phyloP scores from a whole-genome alignment of 805 yeast species.

The Lipomyces mesembrius region DNA sequence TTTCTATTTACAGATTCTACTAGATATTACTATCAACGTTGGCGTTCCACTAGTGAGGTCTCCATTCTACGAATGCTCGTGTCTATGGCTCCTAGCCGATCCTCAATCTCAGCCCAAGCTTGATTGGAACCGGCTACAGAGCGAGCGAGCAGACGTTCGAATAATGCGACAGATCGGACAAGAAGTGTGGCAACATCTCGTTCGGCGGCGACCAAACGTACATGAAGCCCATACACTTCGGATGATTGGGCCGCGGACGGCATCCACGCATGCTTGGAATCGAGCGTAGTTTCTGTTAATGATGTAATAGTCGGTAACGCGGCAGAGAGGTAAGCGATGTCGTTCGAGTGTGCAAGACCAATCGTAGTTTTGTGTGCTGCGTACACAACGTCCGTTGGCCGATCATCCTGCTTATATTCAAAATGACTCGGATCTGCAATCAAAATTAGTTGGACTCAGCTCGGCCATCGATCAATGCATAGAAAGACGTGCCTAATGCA shows the following conservation, averaged over 20 bases:
- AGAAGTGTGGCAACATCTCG: constrained; percentile 1
- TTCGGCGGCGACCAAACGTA: neutral
- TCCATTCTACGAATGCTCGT: neutral
- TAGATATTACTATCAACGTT: neutral
- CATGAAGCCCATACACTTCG: neutral
- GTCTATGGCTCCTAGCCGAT: constrained; percentile 24
- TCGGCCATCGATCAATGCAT: neutral
- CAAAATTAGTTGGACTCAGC: neutral
- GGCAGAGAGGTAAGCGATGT: constrained; percentile 18
- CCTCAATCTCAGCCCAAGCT: constrained; percentile 32
- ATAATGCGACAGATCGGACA: constrained; percentile 20
- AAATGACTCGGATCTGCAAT: neutral
- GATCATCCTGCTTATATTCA: neutral
- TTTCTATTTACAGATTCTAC: neutral
- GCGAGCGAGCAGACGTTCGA: constrained; percentile 22
- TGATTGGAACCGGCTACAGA: constrained; percentile 26
- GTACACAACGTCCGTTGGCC: neutral
- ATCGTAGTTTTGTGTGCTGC: constrained; percentile 6
- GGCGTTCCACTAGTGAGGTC: neutral
- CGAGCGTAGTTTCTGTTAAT: constrained; percentile 7
- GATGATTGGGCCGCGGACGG: constrained; percentile 3
- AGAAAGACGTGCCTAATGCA: constrained; percentile 9
- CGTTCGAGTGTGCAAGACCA: constrained; percentile 25
- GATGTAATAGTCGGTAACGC: constrained; percentile 10
- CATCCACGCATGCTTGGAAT: constrained; percentile 4